Evolutionary conservation across 2,329 filamentous ascomycete species (phyloP).

Genomic region (Microcyclosporella mali): DNA sequence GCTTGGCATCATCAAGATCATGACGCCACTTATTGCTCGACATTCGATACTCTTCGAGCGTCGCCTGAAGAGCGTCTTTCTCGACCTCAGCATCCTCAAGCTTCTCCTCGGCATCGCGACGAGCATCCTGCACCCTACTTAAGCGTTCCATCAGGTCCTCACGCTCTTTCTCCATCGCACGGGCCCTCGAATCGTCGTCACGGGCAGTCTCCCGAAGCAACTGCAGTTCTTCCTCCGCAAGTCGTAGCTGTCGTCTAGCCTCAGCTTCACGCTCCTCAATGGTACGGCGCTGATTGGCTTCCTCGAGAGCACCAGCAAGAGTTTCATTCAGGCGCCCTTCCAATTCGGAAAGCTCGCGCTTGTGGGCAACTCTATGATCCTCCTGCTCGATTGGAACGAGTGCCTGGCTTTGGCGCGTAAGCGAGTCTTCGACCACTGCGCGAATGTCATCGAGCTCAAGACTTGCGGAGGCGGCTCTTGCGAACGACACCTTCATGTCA

Average conservation of each 20-base stretch:
- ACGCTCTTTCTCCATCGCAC: constrained; percentile 39
- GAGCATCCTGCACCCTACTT: constrained; percentile 30
- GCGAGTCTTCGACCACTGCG: constrained; percentile 31
- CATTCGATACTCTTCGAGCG: constrained; percentile 58
- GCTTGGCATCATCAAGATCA: constrained; percentile 51
- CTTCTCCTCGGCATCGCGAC: constrained; percentile 25
- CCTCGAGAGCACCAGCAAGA: constrained; percentile 33
- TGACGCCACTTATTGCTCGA: constrained; percentile 54
- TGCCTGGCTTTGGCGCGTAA: constrained; percentile 26
- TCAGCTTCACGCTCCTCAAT: constrained; percentile 42
- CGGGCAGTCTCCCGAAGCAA: constrained; percentile 38
- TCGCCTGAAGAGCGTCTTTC: constrained; percentile 56
- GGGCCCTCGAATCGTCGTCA: constrained; percentile 39
- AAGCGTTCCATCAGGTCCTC: constrained; percentile 36
- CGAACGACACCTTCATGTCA: constrained; percentile 45
- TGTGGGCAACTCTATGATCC: constrained; percentile 19
- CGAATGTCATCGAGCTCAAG: constrained; percentile 41
- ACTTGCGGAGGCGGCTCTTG: constrained; percentile 39
- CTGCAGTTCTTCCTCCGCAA: constrained; percentile 46
- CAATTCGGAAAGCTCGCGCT: constrained; percentile 26
- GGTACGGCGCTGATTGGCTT: constrained; percentile 38
- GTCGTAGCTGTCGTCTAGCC: constrained; percentile 39
- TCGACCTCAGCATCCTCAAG: constrained; percentile 46
- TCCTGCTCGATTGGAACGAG: constrained; percentile 27
- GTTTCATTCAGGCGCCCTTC: constrained; percentile 30